These are phyloP conservation scores for Calocybe cyanea DNA, from an alignment of 768 basidiomycete species.

Conservation along the genomic window DNA sequence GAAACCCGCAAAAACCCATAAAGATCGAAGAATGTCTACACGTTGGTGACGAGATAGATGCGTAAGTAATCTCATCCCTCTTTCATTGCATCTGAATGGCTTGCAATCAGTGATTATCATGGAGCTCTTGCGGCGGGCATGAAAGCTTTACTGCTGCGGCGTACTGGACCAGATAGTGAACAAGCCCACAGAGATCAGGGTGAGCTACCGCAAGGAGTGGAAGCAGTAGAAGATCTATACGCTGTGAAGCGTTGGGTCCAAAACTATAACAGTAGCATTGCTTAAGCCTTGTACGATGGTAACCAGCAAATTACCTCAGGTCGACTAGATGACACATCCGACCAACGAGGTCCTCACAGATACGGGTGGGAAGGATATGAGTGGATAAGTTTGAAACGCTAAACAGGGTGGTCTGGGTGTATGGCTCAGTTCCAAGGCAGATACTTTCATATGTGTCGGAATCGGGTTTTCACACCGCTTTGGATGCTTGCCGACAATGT, in stretches of 20 bases:
- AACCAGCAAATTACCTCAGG: no score
- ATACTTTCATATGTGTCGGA: no score
- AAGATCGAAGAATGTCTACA: constrained; percentile 50
- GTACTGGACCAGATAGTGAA: constrained; percentile 8
- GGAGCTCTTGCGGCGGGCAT: constrained; percentile 19
- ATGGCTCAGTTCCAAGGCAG: no score
- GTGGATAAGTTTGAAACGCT: no score
- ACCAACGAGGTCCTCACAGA: no score
- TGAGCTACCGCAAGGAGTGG: background rate
- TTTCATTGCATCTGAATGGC: background rate
- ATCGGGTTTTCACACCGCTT: no score
- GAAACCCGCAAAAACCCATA: constrained; percentile 20
- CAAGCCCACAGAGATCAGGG: constrained; percentile 11
- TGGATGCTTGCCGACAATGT: no score
- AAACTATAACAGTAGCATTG: constrained; percentile 6
- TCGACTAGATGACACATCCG: no score
- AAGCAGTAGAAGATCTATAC: constrained; percentile 10
- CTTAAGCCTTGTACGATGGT: no score
- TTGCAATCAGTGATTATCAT: constrained; percentile 13
- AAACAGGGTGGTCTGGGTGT: no score
- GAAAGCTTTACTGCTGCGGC: constrained; percentile 18
- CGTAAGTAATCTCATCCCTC: constrained; percentile 36
- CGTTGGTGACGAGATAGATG: constrained; percentile 69
- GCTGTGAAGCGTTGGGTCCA: constrained; percentile 16
- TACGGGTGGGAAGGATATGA: no score